Percentiles rank a stretch among this genome's conserved stretches.
phyloP scores from a whole-genome alignment of 2,329 filamentous ascomycete genomes.

The Trichoderma simmonsii region DNA sequence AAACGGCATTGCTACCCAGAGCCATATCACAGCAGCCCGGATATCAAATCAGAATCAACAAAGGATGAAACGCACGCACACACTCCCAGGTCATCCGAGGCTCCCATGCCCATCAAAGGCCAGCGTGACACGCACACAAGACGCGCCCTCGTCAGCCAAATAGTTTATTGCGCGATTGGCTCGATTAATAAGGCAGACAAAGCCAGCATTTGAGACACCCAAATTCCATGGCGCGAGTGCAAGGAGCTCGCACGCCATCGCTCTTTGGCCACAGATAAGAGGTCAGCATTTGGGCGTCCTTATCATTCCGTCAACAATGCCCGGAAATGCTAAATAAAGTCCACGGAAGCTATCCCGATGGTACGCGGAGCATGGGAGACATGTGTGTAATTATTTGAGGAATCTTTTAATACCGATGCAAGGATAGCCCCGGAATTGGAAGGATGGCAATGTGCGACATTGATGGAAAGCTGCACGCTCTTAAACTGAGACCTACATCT shows the following conservation, averaged over 20 bases:
- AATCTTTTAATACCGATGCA: neutral
- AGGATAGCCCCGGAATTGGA: neutral
- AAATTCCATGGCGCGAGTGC: constrained; percentile 16
- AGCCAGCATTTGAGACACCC: neutral
- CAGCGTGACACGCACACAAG: constrained; percentile 14
- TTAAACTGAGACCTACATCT: neutral
- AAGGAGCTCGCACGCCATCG: constrained; percentile 19
- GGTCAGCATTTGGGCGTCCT: neutral
- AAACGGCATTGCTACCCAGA: constrained; percentile 11
- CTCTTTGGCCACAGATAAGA: neutral
- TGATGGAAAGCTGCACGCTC: neutral
- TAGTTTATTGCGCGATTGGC: constrained; percentile 18
- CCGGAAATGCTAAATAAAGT: neutral
- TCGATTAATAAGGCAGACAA: constrained; percentile 14
- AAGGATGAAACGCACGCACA: neutral
- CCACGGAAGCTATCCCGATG: neutral
- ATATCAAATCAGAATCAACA: neutral
- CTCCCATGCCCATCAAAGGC: neutral
- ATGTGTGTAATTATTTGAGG: neutral
- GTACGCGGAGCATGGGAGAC: neutral
- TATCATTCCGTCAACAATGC: neutral
- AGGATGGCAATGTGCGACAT: neutral
- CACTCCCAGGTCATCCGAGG: constrained; percentile 4
- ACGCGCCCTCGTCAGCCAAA: constrained; percentile 19
- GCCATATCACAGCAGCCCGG: constrained; percentile 3